Base-by-base conservation (phyloP, 768 basidiomycete genomes). In the Calocybe gangraenosa region DNA sequence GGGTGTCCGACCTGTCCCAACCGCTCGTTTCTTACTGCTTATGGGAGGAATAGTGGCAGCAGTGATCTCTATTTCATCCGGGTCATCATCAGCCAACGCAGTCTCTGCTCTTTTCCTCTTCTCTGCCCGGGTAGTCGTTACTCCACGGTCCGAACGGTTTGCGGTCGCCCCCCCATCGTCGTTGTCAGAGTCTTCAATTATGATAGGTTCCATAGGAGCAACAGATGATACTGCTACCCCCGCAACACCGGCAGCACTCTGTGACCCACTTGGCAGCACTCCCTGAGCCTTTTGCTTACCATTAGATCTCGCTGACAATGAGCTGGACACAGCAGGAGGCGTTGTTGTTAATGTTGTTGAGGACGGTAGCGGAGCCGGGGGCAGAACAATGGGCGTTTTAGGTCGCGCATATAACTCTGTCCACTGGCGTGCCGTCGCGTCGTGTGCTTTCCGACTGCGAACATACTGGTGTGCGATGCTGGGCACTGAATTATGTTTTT, bases 381-480 rank as follows among this genome's bases (percentile, higher is more conserved):
- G 42, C n/a, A 51, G 48, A 5, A 18, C 17, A 18, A 61, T 49
- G 7, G 58, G 50, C 9, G 63, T 49, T 20, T 53, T 53, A 11
- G 54, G 54, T 31, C 55, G 46, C 18, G 88, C 88, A 56, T 84
- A 87, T 11, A 80, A 60, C 35, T 79, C 70, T 0, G 86, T 88
- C 88, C 89, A 92, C 48, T 83, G 74, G 28, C 80, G 76, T 3
- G 92, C 92, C 1, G 78, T 91, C 10, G 69, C 66, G 59, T 94
- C 90, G 60, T 93, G 89, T 43, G 74, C 71, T 42, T 73, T 71
- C 40, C 87, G 78, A 58, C 82, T 79, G 17, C 78, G 75, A 7
- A 68, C 63, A 54, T 81, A 90, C 55, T 87, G 80, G 0, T 73
- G 79, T 14, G 88, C 87, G 17, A 91, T 87, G 0, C 75, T 71